phyloP scores from a whole-genome alignment of 192 early-diverging fungal genomes.

The Thamnidium elegans region DNA sequence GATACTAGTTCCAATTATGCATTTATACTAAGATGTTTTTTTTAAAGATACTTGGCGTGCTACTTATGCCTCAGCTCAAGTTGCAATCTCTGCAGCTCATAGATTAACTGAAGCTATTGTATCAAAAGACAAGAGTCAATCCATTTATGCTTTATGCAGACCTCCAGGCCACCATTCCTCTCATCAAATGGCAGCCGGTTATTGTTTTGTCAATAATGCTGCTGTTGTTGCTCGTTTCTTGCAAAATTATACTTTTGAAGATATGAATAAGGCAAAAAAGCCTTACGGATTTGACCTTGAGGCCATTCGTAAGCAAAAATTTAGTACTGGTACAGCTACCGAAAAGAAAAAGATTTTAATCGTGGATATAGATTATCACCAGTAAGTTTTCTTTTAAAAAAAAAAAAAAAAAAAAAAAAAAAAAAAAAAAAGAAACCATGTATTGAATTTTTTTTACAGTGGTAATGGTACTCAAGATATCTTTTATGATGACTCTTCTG shows the following conservation, averaged over 20 bases:
- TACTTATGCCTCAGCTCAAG: slow-evolving; percentile 60
- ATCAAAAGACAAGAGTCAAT: slow-evolving; percentile 40
- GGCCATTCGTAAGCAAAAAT: neutral
- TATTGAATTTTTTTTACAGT: slow-evolving; percentile 26
- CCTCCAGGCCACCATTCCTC: slow-evolving; percentile 62
- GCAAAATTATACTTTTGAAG: slow-evolving; percentile 36
- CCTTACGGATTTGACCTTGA: neutral
- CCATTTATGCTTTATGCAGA: slow-evolving; percentile 52
- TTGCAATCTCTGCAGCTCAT: slow-evolving; percentile 60
- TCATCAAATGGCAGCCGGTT: slow-evolving; percentile 50
- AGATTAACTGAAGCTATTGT: slow-evolving; percentile 40
- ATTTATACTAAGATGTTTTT: slow-evolving; percentile 28
- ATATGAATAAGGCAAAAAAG: slow-evolving; percentile 15
- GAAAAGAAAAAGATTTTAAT: slow-evolving; percentile 45
- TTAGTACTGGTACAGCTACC: neutral
- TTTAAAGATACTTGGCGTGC: slow-evolving; percentile 62
- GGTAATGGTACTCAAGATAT: slow-evolving; percentile 58
- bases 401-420: neutral
- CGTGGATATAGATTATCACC: slow-evolving; percentile 57
- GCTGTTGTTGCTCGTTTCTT: slow-evolving; percentile 48
- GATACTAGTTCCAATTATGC: too few species aligned
- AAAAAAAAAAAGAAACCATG: neutral
- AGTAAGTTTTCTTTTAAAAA: slow-evolving; percentile 33
- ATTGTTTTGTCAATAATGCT: slow-evolving; percentile 54
- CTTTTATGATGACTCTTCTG: slow-evolving; percentile 52